phyloP scores from a whole-genome alignment of 73 alveolate species.

The Stentor roeselii region DNA sequence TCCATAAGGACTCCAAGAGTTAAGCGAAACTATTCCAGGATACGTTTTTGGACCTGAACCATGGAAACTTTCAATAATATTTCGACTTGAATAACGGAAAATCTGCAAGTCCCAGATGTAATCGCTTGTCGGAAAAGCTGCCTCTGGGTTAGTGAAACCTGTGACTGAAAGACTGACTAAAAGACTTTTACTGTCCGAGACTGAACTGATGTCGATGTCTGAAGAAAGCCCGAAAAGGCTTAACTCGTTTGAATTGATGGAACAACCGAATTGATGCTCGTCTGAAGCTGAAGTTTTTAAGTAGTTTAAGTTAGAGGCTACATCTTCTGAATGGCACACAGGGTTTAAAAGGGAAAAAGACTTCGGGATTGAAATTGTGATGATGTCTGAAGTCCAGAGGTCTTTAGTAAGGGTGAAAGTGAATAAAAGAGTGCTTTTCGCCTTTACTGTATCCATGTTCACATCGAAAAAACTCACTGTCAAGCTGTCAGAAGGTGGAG shows the following conservation, averaged over 20 bases:
- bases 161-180: not conserved
- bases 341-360: not conserved
- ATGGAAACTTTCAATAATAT: not conserved
- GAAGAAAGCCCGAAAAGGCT: not conserved
- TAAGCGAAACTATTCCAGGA: slow-evolving; percentile 2
- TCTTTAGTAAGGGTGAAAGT: not conserved
- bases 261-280: not conserved
- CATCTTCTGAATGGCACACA: not conserved
- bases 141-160: not conserved
- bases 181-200: not conserved
- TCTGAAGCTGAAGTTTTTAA: not conserved
- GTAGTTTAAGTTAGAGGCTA: not conserved
- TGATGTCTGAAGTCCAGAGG: not conserved
- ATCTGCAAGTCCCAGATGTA: not conserved
- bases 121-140: not conserved
- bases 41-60: slow-evolving; percentile 7
- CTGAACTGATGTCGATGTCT: not conserved
- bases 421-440: not conserved
- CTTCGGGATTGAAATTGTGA: not conserved
- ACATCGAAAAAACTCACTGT: not conserved
- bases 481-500: not conserved
- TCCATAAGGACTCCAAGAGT: not conserved
- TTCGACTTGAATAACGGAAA: not conserved
- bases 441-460: not conserved
- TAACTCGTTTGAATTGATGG: not conserved